Conservation (phyloP, 208 protist genomes). For the Wallacemonas sp. region DNA sequence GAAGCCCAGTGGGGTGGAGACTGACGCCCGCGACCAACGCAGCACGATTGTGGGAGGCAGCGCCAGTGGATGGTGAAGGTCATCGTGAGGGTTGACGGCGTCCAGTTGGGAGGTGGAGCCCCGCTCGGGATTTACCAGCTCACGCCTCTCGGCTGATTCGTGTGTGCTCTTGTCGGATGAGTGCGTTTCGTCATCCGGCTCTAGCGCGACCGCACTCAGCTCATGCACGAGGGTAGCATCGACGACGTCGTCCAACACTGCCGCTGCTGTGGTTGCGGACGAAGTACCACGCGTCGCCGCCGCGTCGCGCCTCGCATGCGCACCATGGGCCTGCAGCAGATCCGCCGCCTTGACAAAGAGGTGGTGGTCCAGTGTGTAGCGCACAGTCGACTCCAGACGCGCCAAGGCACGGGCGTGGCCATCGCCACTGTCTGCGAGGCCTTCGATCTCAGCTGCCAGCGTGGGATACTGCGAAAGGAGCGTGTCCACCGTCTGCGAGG, state of each 20-base stretch:
- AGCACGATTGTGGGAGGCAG: background rate
- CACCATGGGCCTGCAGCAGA: slow-evolving; percentile 5
- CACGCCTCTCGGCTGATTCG: no score
- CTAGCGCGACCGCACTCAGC: no score
- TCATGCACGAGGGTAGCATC: no score
- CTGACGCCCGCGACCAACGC: background rate
- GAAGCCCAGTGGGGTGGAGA: slow-evolving; percentile 1
- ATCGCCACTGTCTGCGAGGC: slow-evolving; percentile 16
- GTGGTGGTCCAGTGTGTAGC: slow-evolving; percentile 29
- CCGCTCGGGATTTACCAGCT: background rate
- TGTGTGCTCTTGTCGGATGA: no score
- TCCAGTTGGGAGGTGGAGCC: background rate
- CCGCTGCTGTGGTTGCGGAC: background rate
- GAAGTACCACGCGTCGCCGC: no score
- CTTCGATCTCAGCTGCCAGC: slow-evolving; percentile 49
- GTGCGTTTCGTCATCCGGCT: no score
- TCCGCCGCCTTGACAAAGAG: slow-evolving; percentile 55
- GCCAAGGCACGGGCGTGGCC: slow-evolving; percentile 36
- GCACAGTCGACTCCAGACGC: slow-evolving; percentile 60
- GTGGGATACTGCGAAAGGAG: slow-evolving; percentile 31
- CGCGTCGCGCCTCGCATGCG: no score
- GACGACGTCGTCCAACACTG: background rate
- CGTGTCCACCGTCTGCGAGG: slow-evolving; percentile 22
- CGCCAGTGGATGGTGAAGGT: background rate
- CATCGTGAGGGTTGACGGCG: no score